Evolutionary conservation across 2,329 filamentous ascomycete species (phyloP).

Genomic region (Bipolaris victoriae): DNA sequence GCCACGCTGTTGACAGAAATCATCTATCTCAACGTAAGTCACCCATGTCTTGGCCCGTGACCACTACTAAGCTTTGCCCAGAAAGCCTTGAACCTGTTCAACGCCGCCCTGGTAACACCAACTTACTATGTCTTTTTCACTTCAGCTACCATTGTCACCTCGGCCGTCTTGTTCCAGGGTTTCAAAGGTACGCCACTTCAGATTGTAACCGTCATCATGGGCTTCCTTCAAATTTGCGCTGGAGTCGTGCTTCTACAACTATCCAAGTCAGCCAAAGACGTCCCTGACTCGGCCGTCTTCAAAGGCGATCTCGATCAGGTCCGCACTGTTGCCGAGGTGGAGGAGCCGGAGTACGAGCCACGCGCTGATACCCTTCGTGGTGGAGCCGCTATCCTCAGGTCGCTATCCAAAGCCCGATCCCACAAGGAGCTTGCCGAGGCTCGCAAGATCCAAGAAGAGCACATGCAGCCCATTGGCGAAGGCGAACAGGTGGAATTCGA

Average conservation of each 20-base stretch:
- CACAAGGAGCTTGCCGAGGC: conserved; percentile 82
- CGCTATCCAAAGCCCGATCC: conserved; percentile 75
- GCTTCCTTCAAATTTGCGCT: conserved; percentile 91
- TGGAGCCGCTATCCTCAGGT: conserved; percentile 82
- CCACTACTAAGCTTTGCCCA: conserved; percentile 49
- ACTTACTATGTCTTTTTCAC: conserved; percentile 99
- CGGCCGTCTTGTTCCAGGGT: conserved; percentile 87
- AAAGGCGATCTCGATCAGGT: conserved; percentile 93
- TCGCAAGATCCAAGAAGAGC: conserved; percentile 79
- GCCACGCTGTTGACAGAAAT: conserved; percentile 91
- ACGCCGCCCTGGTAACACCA: conserved; percentile 93
- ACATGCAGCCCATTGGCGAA: conserved; percentile 78
- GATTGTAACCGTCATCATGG: conserved; percentile 89
- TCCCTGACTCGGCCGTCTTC: conserved; percentile 91
- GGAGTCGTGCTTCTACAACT: conserved; percentile 92
- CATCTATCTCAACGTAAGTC: conserved; percentile 88
- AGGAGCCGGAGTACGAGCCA: conserved; percentile 94
- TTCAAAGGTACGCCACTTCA: conserved; percentile 84
- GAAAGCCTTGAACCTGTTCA: conserved; percentile 99
- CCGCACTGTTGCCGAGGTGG: conserved; percentile 90
- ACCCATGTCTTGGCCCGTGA: background rate
- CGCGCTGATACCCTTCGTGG: conserved; percentile 96
- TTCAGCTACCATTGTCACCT: conserved; percentile 91
- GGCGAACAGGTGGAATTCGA: conserved; percentile 89
- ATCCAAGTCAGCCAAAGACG: conserved; percentile 98